phyloP scores from a whole-genome alignment of 257 asterid genomes.

The Thymus mandschuricus region DNA sequence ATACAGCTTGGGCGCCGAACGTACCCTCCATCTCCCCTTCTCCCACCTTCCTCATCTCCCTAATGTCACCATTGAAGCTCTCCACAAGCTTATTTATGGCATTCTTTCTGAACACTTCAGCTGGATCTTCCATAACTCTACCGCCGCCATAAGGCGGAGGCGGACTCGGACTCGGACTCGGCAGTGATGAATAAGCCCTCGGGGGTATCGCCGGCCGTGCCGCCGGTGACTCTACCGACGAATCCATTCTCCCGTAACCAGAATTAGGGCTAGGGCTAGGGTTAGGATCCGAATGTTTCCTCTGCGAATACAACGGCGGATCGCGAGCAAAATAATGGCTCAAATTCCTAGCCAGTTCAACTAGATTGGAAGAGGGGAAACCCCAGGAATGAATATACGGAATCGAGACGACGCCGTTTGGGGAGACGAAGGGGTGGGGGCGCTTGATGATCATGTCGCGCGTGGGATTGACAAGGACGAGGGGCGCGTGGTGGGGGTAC shows the following conservation, averaged over 20 bases:
- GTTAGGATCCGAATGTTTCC: slow-evolving; percentile 46
- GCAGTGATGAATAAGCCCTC: slow-evolving; percentile 48
- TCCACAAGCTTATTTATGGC: slow-evolving; percentile 66
- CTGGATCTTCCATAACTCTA: slow-evolving; percentile 60
- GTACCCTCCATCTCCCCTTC: slow-evolving; percentile 86
- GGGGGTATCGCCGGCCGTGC: slow-evolving; percentile 77
- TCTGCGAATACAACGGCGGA: slow-evolving; percentile 84
- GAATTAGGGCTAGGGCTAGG: slow-evolving; percentile 43
- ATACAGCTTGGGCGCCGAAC: slow-evolving; percentile 52
- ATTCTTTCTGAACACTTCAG: slow-evolving; percentile 62
- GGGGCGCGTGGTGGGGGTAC: slow-evolving; percentile 82
- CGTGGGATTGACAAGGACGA: slow-evolving; percentile 84
- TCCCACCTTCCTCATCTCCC: slow-evolving; percentile 60
- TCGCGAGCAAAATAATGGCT: slow-evolving; percentile 70
- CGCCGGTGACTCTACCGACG: slow-evolving; percentile 41
- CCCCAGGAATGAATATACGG: slow-evolving; percentile 76
- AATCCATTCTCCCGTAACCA: slow-evolving; percentile 37
- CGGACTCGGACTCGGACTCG: slow-evolving; percentile 58
- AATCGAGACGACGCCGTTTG: slow-evolving; percentile 79
- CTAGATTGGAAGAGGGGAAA: slow-evolving; percentile 82
- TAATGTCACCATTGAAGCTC: slow-evolving; percentile 54
- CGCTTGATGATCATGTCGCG: slow-evolving; percentile 85
- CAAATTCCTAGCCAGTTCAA: slow-evolving; percentile 67
- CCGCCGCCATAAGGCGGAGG: slow-evolving; percentile 74
- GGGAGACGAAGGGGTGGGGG: slow-evolving; percentile 77